A percentile compares a stretch with the other conserved stretches of the same genome.
phyloP scores from a whole-genome alignment of 345 rosid genomes.

The Raphanus sativus region DNA sequence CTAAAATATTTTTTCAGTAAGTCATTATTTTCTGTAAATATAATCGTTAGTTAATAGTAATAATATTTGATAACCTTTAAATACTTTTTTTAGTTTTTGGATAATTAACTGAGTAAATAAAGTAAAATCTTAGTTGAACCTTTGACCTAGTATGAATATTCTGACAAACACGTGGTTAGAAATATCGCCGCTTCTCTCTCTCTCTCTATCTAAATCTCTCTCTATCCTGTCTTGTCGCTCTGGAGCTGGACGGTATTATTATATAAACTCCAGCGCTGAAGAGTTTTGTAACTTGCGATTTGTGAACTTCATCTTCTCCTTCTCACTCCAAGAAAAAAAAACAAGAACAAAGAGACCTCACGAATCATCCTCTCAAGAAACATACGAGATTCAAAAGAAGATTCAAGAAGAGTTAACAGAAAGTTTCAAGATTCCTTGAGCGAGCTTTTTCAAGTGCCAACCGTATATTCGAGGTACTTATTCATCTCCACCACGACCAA shows the following conservation, averaged over 20 bases:
- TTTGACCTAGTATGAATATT: slow-evolving; percentile 39
- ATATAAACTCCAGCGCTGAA: slow-evolving; percentile 20
- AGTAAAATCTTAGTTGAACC: slow-evolving; percentile 22
- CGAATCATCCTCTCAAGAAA: slow-evolving; percentile 14
- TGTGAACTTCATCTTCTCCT: slow-evolving; percentile 19
- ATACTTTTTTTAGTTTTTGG: neutral
- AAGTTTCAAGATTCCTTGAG: slow-evolving; percentile 27
- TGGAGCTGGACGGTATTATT: neutral
- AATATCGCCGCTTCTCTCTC: slow-evolving; percentile 26
- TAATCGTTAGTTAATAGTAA: neutral
- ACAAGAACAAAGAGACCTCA: slow-evolving; percentile 10
- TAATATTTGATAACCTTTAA: neutral
- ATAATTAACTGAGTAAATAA: neutral
- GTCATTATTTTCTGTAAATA: neutral
- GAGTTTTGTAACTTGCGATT: slow-evolving; percentile 35
- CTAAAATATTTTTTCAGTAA: neutral
- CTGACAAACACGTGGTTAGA: slow-evolving; percentile 61
- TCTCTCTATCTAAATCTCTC: slow-evolving; percentile 9
- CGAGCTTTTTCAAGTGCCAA: slow-evolving; percentile 18
- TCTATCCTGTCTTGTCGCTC: slow-evolving; percentile 30
- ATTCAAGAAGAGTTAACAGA: neutral
- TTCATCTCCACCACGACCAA: neutral
- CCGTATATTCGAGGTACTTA: slow-evolving; percentile 48
- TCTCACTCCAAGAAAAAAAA: neutral
- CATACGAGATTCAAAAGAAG: slow-evolving; percentile 7